Evolutionary conservation across 2,329 filamentous ascomycete species (phyloP).

Genomic region (Triangularia setosa): DNA sequence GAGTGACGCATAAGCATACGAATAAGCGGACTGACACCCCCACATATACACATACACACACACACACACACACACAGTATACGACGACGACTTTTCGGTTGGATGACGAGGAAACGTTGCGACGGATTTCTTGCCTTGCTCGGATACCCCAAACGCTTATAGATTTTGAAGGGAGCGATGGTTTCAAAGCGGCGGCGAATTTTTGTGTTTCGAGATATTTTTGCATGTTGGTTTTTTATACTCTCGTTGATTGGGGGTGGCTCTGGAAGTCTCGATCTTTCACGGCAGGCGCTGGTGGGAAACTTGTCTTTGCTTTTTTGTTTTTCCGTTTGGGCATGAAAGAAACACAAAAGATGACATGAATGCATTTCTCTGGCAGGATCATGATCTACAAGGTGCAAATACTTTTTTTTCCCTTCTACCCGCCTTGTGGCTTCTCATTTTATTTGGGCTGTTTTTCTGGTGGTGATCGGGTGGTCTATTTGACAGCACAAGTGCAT

Average conservation of each 20-base stretch:
- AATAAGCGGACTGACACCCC: not conserved
- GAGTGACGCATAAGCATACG: not conserved
- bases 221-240: not conserved
- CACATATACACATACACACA: not conserved
- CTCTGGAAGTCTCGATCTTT: constrained; percentile 1
- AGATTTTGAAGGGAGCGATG: constrained; percentile 7
- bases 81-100: constrained; percentile 8
- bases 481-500: not conserved
- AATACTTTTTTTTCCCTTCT: not conserved
- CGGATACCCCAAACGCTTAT: constrained; percentile 19
- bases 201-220: not conserved
- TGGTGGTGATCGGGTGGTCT: not conserved
- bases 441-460: not conserved
- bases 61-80: not conserved
- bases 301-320: not conserved
- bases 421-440: not conserved
- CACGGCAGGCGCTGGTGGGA: constrained; percentile 9
- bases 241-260: not conserved
- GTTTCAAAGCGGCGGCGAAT: constrained; percentile 11
- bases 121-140: constrained; percentile 19
- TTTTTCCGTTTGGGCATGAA: not conserved
- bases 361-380: constrained; percentile 1
- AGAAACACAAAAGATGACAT: not conserved
- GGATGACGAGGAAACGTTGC: constrained; percentile 6
- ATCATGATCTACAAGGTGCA: constrained; percentile 6